Conservation (phyloP, 169 alveolate species). For the Plasmodium berghei region DNA sequence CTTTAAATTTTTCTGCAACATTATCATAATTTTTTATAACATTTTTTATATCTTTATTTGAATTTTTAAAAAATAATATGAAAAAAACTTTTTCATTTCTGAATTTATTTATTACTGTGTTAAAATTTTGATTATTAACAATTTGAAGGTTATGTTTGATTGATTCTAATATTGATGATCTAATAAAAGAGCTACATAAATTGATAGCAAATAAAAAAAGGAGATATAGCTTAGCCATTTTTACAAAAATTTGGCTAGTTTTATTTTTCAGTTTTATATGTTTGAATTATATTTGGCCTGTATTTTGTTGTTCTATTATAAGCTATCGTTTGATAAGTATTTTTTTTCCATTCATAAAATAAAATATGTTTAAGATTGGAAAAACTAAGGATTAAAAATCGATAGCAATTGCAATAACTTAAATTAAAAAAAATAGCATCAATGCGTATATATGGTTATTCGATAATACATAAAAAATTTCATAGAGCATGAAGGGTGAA, state of each 20-base stretch:
- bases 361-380: too few relatives aligned
- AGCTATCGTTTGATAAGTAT: too few relatives aligned
- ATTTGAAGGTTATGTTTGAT: conserved; percentile 86
- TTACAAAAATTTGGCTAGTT: neutral
- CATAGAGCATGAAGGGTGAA: too few relatives aligned
- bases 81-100: conserved; percentile 81
- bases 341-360: too few relatives aligned
- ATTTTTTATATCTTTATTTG: conserved; percentile 78
- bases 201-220: conserved; percentile 5
- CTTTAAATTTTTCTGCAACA: conserved; percentile 82
- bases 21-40: conserved; percentile 78
- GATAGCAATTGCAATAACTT: too few relatives aligned
- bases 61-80: conserved; percentile 80
- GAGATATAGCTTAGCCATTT: conserved; percentile 1
- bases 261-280: neutral
- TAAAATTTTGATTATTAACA: conserved; percentile 81
- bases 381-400: too few relatives aligned
- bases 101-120: conserved; percentile 80
- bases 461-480: too few relatives aligned
- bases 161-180: conserved; percentile 77
- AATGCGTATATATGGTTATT: too few relatives aligned
- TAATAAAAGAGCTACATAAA: conserved; percentile 20
- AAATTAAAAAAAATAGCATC: too few relatives aligned
- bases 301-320: too few relatives aligned
- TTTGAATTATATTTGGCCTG: too few relatives aligned